These are phyloP conservation scores for Mucor irregularis DNA, from an alignment of 371 early-diverging fungal genomes.

Conservation along the genomic window DNA sequence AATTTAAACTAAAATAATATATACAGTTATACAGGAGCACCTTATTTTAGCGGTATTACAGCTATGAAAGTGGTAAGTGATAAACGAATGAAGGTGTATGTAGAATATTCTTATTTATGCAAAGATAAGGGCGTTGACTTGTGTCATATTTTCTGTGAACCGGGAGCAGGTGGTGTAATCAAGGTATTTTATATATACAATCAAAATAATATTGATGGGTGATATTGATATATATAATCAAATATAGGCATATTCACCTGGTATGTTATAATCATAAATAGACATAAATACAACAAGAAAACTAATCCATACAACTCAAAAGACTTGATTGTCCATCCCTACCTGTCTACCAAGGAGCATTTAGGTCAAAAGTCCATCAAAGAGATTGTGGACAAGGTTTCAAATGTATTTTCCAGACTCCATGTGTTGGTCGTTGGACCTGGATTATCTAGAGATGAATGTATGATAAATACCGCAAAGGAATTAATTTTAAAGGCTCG, in stretches of 20 bases:
- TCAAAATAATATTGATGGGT: background rate
- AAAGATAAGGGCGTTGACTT: constrained; percentile 83
- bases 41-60: constrained; percentile 84
- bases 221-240: background rate
- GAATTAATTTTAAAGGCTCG: constrained; percentile 65
- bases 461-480: constrained; percentile 63
- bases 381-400: constrained; percentile 49
- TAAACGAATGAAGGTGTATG: background rate
- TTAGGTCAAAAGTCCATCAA: constrained; percentile 30
- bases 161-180: constrained; percentile 59
- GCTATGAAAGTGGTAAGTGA: constrained; percentile 76
- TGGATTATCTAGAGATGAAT: constrained; percentile 80
- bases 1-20: background rate
- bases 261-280: constrained; percentile 21
- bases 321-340: constrained; percentile 70
- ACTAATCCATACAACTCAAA: constrained; percentile 7
- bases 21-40: constrained; percentile 89
- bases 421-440: constrained; percentile 93
- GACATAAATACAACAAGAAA: background rate
- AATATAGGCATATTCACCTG: constrained; percentile 55
- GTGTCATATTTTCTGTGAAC: constrained; percentile 88
- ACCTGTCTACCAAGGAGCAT: constrained; percentile 46
- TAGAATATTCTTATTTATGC: background rate
- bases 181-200: constrained; percentile 24
- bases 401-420: constrained; percentile 62